Evolutionary conservation across 1,284 basidiomycete species (phyloP).

Genomic region (Trichosporon coremiiforme): DNA sequence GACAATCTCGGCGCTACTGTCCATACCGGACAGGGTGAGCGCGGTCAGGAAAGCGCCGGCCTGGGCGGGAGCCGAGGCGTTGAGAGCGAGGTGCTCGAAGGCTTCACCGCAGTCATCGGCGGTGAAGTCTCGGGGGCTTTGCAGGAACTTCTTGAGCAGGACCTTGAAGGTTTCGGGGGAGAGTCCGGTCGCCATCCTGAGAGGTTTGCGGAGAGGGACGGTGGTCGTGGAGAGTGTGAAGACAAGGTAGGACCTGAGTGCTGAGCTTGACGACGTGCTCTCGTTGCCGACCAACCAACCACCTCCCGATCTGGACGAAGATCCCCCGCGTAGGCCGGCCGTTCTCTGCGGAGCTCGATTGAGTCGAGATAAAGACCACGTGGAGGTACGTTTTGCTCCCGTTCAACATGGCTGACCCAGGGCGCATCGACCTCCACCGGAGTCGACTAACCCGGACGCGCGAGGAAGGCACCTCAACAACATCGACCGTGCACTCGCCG

Average conservation of each 20-base stretch:
- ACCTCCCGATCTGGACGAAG: not conserved
- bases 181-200: conserved; percentile 27
- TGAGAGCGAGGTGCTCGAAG: conserved; percentile 68
- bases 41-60: conserved; percentile 82
- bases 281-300: not conserved
- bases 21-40: conserved; percentile 72
- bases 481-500: conserved; percentile 6
- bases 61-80: conserved; percentile 56
- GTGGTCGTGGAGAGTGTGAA: not conserved
- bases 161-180: conserved; percentile 70
- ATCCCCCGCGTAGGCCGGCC: conserved; percentile 5
- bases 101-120: conserved; percentile 69
- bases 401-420: not conserved
- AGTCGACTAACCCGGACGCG: conserved; percentile 4
- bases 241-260: not conserved
- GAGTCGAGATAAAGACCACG: conserved; percentile 19
- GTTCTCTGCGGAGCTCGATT: conserved; percentile 10
- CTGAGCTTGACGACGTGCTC: conserved; percentile 10
- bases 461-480: conserved; percentile 1
- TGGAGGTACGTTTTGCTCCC: conserved; percentile 1
- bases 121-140: conserved; percentile 73
- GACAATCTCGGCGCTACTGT: conserved; percentile 71
- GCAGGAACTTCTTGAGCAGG: conserved; percentile 72
- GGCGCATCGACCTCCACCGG: conserved; percentile 1
- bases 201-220: not conserved